Base-by-base conservation (phyloP, 169 alveolate species). In the Plasmodium reichenowi region DNA sequence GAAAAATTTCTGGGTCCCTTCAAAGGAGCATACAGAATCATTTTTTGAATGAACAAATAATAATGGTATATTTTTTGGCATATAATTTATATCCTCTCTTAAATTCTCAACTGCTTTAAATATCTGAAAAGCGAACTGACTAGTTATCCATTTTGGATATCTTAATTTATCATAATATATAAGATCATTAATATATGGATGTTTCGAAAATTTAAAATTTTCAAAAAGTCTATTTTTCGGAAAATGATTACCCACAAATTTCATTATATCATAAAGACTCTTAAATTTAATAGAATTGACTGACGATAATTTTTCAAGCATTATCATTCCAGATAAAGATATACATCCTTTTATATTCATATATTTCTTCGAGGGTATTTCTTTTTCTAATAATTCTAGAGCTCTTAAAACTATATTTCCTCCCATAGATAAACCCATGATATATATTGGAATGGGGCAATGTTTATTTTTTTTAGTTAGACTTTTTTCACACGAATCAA, bases 341-440 rank as follows among this genome's bases (percentile, higher is more conserved):
- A 66, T 29, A 20, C 74, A 66, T 12, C 74, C 74, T 13, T 38
- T 66, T 29, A 66, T 66, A 66, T 66, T 66, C 43, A 66, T 2
- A 9, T 66, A 5, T 29, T 26, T 66, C 12, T 13, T 13, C 2
- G 29, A 0, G n/a, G 38, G 26, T 12, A 13, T 12, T 66, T 10
- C 56, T 32, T 66, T 66, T 29, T 54, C 54, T 66, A 66, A 66
- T 66, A 66, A 29, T 66, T 66, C 26, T 66, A 66, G 32, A 29
- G 54, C 43, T 20, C 74, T 66, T 66, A 66, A 26, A 26, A 26
- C 74, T 29, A 66, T 66, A 66, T 38, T 66, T 29, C 74, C 74
- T 32, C 74, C 74, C 74, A 66, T 66, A n/a, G 74, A 66, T n/a
- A 15, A 26, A 1, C 74, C 74, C 13, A 66, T 66, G 0, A 66